These are phyloP conservation scores for Stephanodiscus triporus DNA, from an alignment of 108 stramenopile species.

Conservation along the genomic window DNA sequence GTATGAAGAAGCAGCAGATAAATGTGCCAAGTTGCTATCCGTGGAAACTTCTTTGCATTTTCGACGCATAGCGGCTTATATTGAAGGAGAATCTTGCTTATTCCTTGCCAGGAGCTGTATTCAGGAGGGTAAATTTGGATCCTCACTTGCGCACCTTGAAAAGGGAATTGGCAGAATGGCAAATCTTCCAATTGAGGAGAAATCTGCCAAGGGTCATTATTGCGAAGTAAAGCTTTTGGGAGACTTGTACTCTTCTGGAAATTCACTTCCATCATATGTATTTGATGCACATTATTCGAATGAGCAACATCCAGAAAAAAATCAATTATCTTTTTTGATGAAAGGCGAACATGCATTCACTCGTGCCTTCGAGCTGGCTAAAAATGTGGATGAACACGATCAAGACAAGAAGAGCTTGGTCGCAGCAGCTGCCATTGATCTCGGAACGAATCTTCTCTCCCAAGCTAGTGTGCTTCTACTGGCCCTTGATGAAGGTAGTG, in stretches of 20 bases:
- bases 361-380: slow-evolving; percentile 26
- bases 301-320: slow-evolving; percentile 15
- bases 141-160: slow-evolving; percentile 46
- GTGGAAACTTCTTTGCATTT: slow-evolving; percentile 10
- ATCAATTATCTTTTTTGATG: slow-evolving; percentile 52
- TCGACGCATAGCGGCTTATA: slow-evolving; percentile 53
- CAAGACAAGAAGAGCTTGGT: slow-evolving; percentile 35
- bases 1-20: slow-evolving; percentile 61
- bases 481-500: slow-evolving; percentile 35
- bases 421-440: slow-evolving; percentile 55
- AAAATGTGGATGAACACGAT: slow-evolving; percentile 19
- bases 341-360: slow-evolving; percentile 58
- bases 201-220: slow-evolving; percentile 10
- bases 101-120: slow-evolving; percentile 55
- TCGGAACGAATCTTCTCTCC: slow-evolving; percentile 62
- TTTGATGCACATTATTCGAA: slow-evolving; percentile 30
- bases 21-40: slow-evolving; percentile 52
- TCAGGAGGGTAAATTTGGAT: slow-evolving; percentile 69
- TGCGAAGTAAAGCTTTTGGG: slow-evolving; percentile 72
- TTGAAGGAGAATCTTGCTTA: slow-evolving; percentile 55
- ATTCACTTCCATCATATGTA: slow-evolving; percentile 57
- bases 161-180: slow-evolving; percentile 42
- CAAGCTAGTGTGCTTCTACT: slow-evolving; percentile 56
- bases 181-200: background rate
- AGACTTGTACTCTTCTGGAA: slow-evolving; percentile 72